Percentiles rank a stretch among this genome's conserved stretches.
Conservation (phyloP, 805 yeast genomes). For the Kurtzmaniella fragi region DNA sequence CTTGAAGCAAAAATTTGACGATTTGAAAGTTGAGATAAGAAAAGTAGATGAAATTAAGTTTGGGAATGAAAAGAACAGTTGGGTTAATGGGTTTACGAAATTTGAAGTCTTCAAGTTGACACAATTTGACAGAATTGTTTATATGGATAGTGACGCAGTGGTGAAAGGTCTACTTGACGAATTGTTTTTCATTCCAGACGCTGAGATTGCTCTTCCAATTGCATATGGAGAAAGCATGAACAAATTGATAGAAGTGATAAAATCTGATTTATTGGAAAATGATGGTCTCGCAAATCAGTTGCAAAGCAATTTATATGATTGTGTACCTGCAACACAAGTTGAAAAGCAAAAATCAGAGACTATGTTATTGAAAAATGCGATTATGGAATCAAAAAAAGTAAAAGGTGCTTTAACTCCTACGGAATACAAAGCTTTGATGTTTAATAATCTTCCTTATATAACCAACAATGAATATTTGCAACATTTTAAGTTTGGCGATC, state of each 20-base stretch:
- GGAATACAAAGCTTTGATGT: neutral
- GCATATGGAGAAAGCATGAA: conserved; percentile 26
- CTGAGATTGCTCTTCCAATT: conserved; percentile 42
- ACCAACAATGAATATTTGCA: neutral
- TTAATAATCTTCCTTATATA: neutral
- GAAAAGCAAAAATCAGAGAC: neutral
- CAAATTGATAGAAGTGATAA: neutral
- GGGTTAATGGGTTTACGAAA: conserved; percentile 54
- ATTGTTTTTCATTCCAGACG: conserved; percentile 45
- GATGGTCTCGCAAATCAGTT: too few relatives aligned
- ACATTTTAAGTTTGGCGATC: conserved; percentile 31
- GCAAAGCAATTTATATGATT: too few relatives aligned
- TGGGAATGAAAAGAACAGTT: conserved; percentile 17
- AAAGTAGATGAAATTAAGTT: conserved; percentile 4
- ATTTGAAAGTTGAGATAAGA: neutral
- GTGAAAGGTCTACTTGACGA: conserved; percentile 35
- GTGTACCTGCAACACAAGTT: neutral
- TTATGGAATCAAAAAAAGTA: neutral
- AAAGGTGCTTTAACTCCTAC: neutral
- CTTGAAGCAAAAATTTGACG: neutral
- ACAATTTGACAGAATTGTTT: conserved; percentile 49
- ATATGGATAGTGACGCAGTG: conserved; percentile 36
- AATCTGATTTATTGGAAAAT: too few relatives aligned
- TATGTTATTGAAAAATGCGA: neutral
- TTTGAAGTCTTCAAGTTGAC: conserved; percentile 45